These are phyloP conservation scores for Vigna nakashimae DNA, from an alignment of 306 rosid species.

Conservation along the genomic window DNA sequence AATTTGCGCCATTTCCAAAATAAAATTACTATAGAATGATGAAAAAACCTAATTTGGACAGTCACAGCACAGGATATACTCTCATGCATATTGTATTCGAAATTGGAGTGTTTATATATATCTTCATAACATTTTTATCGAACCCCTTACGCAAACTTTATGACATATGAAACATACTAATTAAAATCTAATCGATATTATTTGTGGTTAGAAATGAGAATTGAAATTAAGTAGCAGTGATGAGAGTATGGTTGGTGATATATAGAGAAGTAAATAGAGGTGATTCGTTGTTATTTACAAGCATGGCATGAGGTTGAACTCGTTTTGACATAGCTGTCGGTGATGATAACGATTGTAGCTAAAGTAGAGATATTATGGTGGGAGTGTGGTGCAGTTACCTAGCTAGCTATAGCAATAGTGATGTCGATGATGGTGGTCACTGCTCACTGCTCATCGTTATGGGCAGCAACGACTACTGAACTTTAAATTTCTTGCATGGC, in stretches of 20 bases:
- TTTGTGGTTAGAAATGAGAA: no score
- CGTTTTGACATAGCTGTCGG: neutral
- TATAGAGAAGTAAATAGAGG: neutral
- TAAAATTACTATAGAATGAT: no score
- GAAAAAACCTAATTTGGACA: no score
- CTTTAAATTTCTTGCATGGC: neutral
- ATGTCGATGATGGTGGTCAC: neutral
- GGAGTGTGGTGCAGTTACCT: neutral
- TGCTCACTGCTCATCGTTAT: neutral
- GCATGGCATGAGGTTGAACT: neutral
- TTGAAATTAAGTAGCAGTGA: neutral
- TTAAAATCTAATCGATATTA: no score
- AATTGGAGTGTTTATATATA: neutral
- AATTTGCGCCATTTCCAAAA: no score
- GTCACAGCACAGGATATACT: neutral
- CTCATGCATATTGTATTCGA: neutral
- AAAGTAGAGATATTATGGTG: constrained; percentile 1
- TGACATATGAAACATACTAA: no score
- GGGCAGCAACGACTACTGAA: neutral
- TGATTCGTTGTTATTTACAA: neutral
- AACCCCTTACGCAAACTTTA: no score
- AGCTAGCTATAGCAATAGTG: neutral
- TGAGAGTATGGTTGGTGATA: neutral
- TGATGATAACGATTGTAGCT: neutral
- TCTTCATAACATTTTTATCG: no score